phyloP scores from a whole-genome alignment of 2,329 filamentous ascomycete genomes.

The Trichophaea hybrida region DNA sequence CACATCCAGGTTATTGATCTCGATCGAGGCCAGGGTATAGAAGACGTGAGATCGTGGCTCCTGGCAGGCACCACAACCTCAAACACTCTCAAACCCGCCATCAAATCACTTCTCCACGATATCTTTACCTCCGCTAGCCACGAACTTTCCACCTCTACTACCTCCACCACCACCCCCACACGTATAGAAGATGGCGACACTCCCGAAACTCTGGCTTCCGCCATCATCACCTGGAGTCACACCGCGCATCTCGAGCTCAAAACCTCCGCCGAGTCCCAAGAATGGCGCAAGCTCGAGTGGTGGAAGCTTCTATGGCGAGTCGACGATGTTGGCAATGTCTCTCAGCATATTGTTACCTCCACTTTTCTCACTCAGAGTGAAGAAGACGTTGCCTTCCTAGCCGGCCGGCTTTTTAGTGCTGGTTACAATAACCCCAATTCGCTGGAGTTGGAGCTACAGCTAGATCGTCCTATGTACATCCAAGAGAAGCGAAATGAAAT shows the following conservation, averaged over 20 bases:
- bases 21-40: background rate
- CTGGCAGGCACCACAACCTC: background rate
- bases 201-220: slow-evolving; percentile 34
- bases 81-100: slow-evolving; percentile 9
- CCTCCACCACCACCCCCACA: slow-evolving; percentile 30
- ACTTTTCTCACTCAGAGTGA: slow-evolving; percentile 68
- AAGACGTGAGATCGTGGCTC: background rate
- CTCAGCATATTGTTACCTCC: slow-evolving; percentile 6
- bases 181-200: slow-evolving; percentile 35
- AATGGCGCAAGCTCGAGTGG: slow-evolving; percentile 49
- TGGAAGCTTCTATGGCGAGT: slow-evolving; percentile 54
- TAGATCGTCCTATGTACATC: background rate
- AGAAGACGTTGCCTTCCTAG: slow-evolving; percentile 65
- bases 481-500: background rate
- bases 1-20: background rate
- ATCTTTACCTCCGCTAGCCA: background rate
- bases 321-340: slow-evolving; percentile 41
- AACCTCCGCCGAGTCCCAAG: slow-evolving; percentile 41
- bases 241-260: slow-evolving; percentile 48
- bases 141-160: slow-evolving; percentile 24
- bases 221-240: slow-evolving; percentile 44
- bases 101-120: slow-evolving; percentile 12
- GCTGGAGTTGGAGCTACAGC: background rate
- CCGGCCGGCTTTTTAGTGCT: slow-evolving; percentile 58
- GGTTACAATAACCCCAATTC: slow-evolving; percentile 31